These are phyloP conservation scores for Globisporangium polare DNA, from an alignment of 352 stramenopile genomes.

Conservation along the genomic window DNA sequence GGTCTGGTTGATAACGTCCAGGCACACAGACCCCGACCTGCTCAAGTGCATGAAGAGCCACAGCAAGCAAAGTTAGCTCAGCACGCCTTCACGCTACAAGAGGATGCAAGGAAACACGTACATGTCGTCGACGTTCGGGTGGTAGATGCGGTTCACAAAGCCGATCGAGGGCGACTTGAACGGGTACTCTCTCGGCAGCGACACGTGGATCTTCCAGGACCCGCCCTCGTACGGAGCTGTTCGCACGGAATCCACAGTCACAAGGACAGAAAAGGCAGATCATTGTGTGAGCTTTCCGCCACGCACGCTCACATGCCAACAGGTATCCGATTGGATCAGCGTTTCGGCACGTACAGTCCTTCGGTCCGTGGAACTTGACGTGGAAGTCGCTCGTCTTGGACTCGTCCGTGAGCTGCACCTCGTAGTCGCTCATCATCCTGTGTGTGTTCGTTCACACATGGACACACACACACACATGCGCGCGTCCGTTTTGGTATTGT, in stretches of 20 bases:
- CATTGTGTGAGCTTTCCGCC: neutral
- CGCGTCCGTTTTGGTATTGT: neutral
- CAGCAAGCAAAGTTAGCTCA: neutral
- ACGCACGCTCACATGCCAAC: no score
- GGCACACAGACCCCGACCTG: slow-evolving; percentile 89
- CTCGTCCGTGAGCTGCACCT: slow-evolving; percentile 81
- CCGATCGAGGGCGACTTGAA: slow-evolving; percentile 93
- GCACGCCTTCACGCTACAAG: neutral
- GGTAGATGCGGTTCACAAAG: slow-evolving; percentile 92
- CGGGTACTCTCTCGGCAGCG: slow-evolving; percentile 89
- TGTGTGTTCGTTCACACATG: neutral
- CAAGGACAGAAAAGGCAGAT: slow-evolving; percentile 5
- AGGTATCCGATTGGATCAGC: no score
- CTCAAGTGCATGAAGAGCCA: neutral
- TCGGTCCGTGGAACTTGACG: slow-evolving; percentile 83
- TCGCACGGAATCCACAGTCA: neutral
- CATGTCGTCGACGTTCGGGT: slow-evolving; percentile 94
- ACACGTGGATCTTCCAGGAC: slow-evolving; percentile 92
- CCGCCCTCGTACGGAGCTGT: slow-evolving; percentile 89
- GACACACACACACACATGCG: neutral
- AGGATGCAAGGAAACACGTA: slow-evolving; percentile 17
- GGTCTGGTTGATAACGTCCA: slow-evolving; percentile 95
- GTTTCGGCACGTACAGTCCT: slow-evolving; percentile 81
- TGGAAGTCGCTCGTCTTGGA: slow-evolving; percentile 79
- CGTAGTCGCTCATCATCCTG: slow-evolving; percentile 92